Conservation (phyloP, 257 asterid species). For the Plantago elongata region DNA sequence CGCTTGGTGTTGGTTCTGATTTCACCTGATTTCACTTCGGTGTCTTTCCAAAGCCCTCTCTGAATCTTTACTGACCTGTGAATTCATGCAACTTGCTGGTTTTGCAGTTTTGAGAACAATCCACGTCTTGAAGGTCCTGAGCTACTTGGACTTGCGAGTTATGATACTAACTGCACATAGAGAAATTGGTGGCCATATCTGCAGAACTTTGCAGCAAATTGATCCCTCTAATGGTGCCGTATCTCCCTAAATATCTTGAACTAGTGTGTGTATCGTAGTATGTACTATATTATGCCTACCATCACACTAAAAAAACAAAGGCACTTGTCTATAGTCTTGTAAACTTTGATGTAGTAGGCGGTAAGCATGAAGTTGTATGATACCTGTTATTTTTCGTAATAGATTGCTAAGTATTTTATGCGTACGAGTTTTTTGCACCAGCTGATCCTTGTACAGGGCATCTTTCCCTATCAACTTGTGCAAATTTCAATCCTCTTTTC, state of each 20-base stretch:
- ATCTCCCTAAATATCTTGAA: slow-evolving; percentile 23
- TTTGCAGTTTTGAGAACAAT: slow-evolving; percentile 72
- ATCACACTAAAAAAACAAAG: too few relatives aligned
- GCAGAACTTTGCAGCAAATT: slow-evolving; percentile 19
- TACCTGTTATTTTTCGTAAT: too few relatives aligned
- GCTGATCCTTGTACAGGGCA: too few relatives aligned
- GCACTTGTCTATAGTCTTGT: slow-evolving; percentile 3
- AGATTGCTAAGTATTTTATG: too few relatives aligned
- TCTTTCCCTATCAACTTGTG: too few relatives aligned
- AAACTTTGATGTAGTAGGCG: slow-evolving; percentile 12
- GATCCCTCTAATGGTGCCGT: slow-evolving; percentile 18
- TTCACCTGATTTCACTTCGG: neutral
- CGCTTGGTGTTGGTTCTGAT: slow-evolving; percentile 3
- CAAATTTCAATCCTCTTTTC: too few relatives aligned
- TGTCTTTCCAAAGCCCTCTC: neutral
- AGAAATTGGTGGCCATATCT: slow-evolving; percentile 11
- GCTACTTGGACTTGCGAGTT: slow-evolving; percentile 83
- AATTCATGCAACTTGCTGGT: neutral
- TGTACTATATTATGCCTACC: slow-evolving; percentile 8
- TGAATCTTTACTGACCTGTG: too few relatives aligned
- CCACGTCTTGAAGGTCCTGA: slow-evolving; percentile 89
- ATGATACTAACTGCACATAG: slow-evolving; percentile 71
- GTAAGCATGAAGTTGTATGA: slow-evolving; percentile 13
- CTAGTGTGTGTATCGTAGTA: slow-evolving; percentile 21
- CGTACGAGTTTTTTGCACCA: too few relatives aligned